Base-by-base conservation (phyloP, 805 yeast species). In the Ogataea pini region DNA sequence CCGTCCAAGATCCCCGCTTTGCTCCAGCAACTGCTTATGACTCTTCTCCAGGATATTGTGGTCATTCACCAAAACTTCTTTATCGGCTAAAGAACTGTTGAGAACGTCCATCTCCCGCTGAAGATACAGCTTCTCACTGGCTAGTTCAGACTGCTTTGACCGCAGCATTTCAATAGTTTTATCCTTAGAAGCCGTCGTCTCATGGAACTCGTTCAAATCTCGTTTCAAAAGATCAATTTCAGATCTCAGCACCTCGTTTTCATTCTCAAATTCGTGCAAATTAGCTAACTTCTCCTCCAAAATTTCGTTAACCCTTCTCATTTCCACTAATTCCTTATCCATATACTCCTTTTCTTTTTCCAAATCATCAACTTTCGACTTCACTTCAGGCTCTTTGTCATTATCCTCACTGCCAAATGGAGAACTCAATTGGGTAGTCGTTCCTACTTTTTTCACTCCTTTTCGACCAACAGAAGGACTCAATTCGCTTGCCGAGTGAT, bases 21-120 rank as follows among this genome's bases (percentile, higher is more conserved):
- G n/a, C n/a, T n/a, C n/a, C n/a, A n/a, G n/a, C n/a, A n/a, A 9
- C 16, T n/a, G 3, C 29, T 36, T 19, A 16, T 22, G 7, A 9
- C 24, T 16, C 40, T 36, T 3, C 16, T n/a, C 29, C 16, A 36
- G 18, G 18, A 36, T 6, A 12, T 22, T 27, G 6, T 27, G 14
- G 10, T 36, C 38, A 4, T n/a, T 19, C 13, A 25, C n/a, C 16
- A 39, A 4, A 12, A 41, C 40, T 7, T 38, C 48, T 17, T 33
- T 39, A 1, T 38, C 46, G 2, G 24, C 19, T 13, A 48, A 20
- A 28, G 29, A 16, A 9, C 36, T 31, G n/a, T 40, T 36, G 16
- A 50, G 31, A 10, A 40, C 10, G 13, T 33, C 47, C 14, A 43
- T 38, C 42, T 49, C 49, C n/a, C 34, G 17, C 33, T 42, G 42